Base-by-base conservation (phyloP, 345 rosid genomes). In the Raphanus sativus region DNA sequence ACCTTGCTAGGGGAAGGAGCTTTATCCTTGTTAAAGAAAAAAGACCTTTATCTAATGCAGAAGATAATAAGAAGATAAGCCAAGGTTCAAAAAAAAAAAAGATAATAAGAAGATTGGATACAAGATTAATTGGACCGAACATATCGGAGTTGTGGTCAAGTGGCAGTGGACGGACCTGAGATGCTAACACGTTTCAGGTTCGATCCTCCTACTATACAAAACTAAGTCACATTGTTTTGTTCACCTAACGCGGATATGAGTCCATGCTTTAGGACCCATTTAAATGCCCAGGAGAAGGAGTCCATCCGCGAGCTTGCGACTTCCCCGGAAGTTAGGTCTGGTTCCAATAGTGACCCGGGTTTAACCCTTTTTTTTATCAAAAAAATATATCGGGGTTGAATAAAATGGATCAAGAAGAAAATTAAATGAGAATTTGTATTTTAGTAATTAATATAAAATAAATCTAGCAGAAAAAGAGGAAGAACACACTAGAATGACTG, bases 401-500 rank as follows among this genome's bases (percentile, higher is more conserved):
- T 50, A 50, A 67, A 21, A 42, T 1, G 0, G 29, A 4, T 10
- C 32, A 17, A 7, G 59, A 24, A 65, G 21, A 33, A 61, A 77
- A 55, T 69, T 74, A 62, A 74, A 69, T 75, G 77, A 58, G 59
- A 9, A 17, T 34, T 76, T 80, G 83, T 75, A 71, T 6, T 76
- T 71, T 81, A 67, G 77, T 52, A 66, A 70, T 32, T 76, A 13
- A 42, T 75, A 69, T 4, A 67, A 58, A 62, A 32, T 25, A 29
- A 33, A 73, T 11, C 55, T 58, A 71, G 73, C 77, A 75, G 87
- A 82, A 82, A 88, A 88, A 83, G 78, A 56, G 83, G 77, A 84
- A 83, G 94, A 89, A 83, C 82, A 89, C 91, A 87, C 91, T 81
- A 72, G 92, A 84, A 82, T 86, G 89, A 85, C 88, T 80, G 82